Conservation (phyloP, 345 rosid species). For the Citropsis articulata region DNA sequence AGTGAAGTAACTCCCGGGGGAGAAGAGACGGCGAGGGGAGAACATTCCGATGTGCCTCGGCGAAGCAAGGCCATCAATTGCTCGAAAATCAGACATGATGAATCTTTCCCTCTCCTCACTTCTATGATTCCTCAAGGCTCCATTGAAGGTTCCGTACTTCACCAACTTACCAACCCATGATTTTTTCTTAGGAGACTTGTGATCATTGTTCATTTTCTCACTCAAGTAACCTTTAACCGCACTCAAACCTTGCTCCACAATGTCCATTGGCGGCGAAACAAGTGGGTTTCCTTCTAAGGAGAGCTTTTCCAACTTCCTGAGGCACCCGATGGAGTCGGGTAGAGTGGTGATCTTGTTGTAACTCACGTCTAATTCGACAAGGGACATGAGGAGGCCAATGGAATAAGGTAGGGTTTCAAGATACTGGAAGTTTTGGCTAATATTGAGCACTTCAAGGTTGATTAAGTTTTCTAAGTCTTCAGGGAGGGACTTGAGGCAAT, state of each 20-base stretch:
- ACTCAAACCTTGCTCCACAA: conserved; percentile 56
- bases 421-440: conserved; percentile 84
- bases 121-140: conserved; percentile 25
- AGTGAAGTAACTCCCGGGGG: conserved; percentile 44
- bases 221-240: conserved; percentile 65
- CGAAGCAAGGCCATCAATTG: conserved; percentile 55
- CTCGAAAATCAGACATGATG: conserved; percentile 41
- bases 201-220: conserved; percentile 50
- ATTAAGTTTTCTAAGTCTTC: conserved; percentile 75
- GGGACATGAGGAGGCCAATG: conserved; percentile 66
- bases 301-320: conserved; percentile 62
- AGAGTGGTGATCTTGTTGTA: conserved; percentile 62
- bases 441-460: conserved; percentile 64
- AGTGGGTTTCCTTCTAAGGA: conserved; percentile 82
- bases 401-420: conserved; percentile 58
- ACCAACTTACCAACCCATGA: conserved; percentile 71
- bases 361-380: conserved; percentile 73
- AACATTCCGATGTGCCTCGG: conserved; percentile 60
- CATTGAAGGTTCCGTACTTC: conserved; percentile 55
- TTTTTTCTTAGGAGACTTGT: conserved; percentile 50
- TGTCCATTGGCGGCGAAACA: conserved; percentile 65
- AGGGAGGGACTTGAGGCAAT: conserved; percentile 70
- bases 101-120: conserved; percentile 51
- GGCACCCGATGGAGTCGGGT: conserved; percentile 79
- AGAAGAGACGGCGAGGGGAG: conserved; percentile 70